Conservation (phyloP, 225 moss, liverwort and hornwort genomes). For the Anthoceros angustus region DNA sequence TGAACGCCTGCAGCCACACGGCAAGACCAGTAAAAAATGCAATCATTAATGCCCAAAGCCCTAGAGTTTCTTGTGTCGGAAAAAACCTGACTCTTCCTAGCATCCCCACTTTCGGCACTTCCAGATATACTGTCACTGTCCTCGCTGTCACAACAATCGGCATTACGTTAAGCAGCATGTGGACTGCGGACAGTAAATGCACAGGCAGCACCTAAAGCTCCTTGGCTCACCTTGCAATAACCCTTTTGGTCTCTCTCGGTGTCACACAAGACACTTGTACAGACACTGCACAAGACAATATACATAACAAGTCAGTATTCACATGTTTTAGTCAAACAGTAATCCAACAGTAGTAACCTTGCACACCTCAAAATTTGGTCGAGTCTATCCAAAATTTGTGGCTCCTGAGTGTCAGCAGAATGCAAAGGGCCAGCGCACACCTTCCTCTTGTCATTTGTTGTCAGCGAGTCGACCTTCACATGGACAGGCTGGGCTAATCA, state of each 20-base stretch:
- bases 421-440: slow-evolving; percentile 84
- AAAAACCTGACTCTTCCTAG: slow-evolving; percentile 87
- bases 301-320: not conserved
- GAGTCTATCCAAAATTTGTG: slow-evolving; percentile 87
- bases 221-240: slow-evolving; percentile 45
- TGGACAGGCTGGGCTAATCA: not conserved
- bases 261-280: slow-evolving; percentile 93
- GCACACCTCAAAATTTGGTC: slow-evolving; percentile 89
- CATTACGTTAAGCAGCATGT: not conserved
- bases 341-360: not conserved
- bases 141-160: slow-evolving; percentile 43
- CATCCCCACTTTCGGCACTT: slow-evolving; percentile 68
- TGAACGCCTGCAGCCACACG: slow-evolving; percentile 33
- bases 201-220: not conserved
- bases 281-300: slow-evolving; percentile 46
- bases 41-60: not conserved
- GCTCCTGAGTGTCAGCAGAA: slow-evolving; percentile 82
- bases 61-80: not conserved
- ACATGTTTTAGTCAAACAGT: too few relatives aligned
- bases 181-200: not conserved
- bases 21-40: not conserved
- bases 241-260: slow-evolving; percentile 73
- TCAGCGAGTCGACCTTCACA: slow-evolving; percentile 82
- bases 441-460: slow-evolving; percentile 83
- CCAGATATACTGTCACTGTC: slow-evolving; percentile 60